Conservation (phyloP, 2,329 filamentous ascomycete genomes). For the Cladosporium sp. region DNA sequence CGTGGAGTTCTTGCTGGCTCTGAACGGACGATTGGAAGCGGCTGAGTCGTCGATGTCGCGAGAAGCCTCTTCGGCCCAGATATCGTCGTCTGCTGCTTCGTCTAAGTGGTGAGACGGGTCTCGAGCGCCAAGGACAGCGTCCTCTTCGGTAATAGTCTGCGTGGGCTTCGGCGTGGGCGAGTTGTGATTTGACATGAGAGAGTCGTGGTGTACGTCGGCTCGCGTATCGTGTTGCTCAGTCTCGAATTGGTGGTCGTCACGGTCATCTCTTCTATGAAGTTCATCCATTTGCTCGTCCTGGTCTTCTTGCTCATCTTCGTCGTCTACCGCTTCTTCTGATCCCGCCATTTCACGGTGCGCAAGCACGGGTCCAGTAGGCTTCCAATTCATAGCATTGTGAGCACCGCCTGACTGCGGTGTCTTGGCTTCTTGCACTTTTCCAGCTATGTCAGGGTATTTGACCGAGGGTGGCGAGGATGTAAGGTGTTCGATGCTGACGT, state of each 20-base stretch:
- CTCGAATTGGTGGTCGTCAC: conserved; percentile 5
- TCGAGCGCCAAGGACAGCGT: neutral
- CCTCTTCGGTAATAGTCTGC: neutral
- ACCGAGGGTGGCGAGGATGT: conserved; percentile 26
- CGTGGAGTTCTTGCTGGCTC: neutral
- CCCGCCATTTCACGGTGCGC: neutral
- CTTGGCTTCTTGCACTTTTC: conserved; percentile 8
- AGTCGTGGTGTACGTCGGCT: neutral
- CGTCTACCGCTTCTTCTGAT: neutral
- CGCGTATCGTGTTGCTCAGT: neutral
- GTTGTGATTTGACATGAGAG: neutral
- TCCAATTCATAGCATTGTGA: conserved; percentile 25
- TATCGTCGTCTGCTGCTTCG: conserved; percentile 26
- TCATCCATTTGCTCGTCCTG: conserved; percentile 8
- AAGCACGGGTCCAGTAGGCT: conserved; percentile 13
- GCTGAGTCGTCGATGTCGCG: conserved; percentile 24
- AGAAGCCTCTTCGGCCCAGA: conserved; percentile 45
- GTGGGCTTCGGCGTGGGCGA: neutral
- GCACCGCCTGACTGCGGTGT: neutral
- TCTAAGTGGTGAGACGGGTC: neutral
- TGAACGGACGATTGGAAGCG: neutral
- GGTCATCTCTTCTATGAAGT: neutral
- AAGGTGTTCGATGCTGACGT: conserved; percentile 15
- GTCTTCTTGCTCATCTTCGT: conserved; percentile 20
- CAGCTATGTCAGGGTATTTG: conserved; percentile 18